Evolutionary conservation across 192 early-diverging fungal genomes (phyloP), one percentile per base, ranked within the genome.

Genomic region (Rhizoclosmatium sp.): DNA sequence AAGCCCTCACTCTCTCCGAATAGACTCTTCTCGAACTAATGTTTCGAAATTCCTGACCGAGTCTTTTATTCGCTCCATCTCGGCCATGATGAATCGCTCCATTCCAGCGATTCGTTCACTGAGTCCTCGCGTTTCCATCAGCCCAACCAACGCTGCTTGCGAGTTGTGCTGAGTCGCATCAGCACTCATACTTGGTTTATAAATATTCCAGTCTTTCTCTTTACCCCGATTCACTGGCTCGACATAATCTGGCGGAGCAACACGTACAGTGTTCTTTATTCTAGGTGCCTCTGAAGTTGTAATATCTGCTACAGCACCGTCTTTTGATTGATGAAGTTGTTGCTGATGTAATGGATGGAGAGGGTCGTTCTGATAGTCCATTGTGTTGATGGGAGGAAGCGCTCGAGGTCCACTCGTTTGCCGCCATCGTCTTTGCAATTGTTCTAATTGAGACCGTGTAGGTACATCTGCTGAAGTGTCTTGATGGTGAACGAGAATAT

Each of bases 61-160:
- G 16, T 69, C 51, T 54, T 54, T 54, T 0, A 72, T 16, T 14
- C 70, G 70, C 21, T 72, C 70, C 47, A 72, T 12, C 54, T 72
- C 70, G 39, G 16, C n/a, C 19, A 58, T 21, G 0, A 72, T 21
- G 44, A 72, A 72, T 19, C 70, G 47, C 54, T 72, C 70, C n/a
- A 72, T 58, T 10, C 39, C 54, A 3, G 58, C 54, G 39, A 72
- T 58, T 14, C 54, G 9, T 58, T 72, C 70, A 51, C 51, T 44
- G 7, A 72, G 14, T 21, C 54, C 31, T 5, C 51, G 47, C 3
- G 49, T 72, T 39, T 72, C 70, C 70, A 72, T 58, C 4, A 72
- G 9, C 16, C 70, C 70, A 19, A 58, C 45, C 19, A 19, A 14
- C 39, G 51, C 70, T 21, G 21, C 31, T 4, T 47, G 62, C 41